A percentile compares a stretch with the other conserved stretches of the same genome.
phyloP scores from a whole-genome alignment of 2,329 filamentous ascomycete species.

The Alternaria sp. region DNA sequence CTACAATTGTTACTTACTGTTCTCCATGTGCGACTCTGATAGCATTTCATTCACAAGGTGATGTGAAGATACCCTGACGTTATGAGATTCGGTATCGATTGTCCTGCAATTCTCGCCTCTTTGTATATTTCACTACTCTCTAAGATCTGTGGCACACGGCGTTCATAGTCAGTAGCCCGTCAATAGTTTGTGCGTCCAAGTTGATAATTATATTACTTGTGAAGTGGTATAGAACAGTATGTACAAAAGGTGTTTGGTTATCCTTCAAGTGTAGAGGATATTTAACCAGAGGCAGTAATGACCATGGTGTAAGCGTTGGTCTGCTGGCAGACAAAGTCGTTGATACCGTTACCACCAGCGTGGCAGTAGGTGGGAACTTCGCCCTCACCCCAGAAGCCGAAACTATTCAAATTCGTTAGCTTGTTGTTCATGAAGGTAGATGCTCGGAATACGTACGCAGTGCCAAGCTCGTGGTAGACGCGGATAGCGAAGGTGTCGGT shows the following conservation, averaged over 20 bases:
- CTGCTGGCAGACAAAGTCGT: constrained; percentile 34
- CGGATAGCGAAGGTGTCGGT: constrained; percentile 15
- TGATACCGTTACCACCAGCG: constrained; percentile 27
- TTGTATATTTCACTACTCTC: too few species aligned
- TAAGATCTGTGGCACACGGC: too few species aligned
- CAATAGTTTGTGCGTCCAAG: not conserved
- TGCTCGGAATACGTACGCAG: not conserved
- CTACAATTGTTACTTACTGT: too few species aligned
- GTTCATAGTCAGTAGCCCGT: too few species aligned
- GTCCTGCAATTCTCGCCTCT: too few species aligned
- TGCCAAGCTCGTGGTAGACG: constrained; percentile 29
- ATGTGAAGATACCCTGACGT: too few species aligned
- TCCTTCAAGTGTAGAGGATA: not conserved
- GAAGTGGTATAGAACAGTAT: constrained; percentile 1
- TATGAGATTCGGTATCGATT: too few species aligned
- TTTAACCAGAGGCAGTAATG: constrained; percentile 12
- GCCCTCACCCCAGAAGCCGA: constrained; percentile 13
- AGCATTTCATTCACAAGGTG: too few species aligned
- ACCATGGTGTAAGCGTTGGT: constrained; percentile 19
- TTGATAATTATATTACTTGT: not conserved
- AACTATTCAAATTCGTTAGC: not conserved
- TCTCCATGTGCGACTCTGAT: too few species aligned
- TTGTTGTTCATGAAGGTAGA: not conserved
- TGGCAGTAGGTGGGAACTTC: constrained; percentile 30
- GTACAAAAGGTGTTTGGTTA: not conserved